Evolutionary conservation across 805 yeast genomes (phyloP).

Genomic region (Ogataea chonburiensis): DNA sequence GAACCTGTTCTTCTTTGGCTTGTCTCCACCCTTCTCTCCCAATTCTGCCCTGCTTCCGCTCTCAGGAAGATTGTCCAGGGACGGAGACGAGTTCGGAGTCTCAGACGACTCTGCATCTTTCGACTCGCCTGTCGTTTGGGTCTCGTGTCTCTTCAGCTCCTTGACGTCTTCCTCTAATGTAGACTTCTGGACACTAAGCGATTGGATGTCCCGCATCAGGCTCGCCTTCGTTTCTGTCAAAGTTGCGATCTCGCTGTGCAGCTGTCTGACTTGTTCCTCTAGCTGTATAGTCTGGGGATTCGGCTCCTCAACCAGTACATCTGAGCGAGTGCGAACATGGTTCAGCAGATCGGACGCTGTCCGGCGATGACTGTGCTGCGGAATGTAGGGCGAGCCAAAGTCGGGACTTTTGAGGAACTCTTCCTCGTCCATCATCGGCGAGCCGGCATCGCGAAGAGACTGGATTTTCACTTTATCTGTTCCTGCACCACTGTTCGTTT

Average conservation of each 20-base stretch:
- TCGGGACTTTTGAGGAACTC: conserved; percentile 7
- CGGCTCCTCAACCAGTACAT: conserved; percentile 39
- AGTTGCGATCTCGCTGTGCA: conserved; percentile 42
- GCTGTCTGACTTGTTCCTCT: conserved; percentile 40
- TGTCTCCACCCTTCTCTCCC: conserved; percentile 18
- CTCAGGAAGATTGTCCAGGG: conserved; percentile 9
- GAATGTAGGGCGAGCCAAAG: conserved; percentile 6
- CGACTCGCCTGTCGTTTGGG: conserved; percentile 11
- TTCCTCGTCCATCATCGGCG: conserved; percentile 17
- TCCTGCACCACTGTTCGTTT: conserved; percentile 18
- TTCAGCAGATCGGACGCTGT: conserved; percentile 41
- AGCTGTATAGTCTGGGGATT: conserved; percentile 29
- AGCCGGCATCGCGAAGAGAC: conserved; percentile 17
- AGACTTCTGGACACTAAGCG: conserved; percentile 46
- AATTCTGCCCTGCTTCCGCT: not conserved
- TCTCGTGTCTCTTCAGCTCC: conserved; percentile 13
- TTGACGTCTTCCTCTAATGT: conserved; percentile 46
- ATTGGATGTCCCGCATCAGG: conserved; percentile 50
- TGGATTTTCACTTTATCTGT: conserved; percentile 15
- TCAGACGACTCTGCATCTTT: conserved; percentile 13
- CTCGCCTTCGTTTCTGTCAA: conserved; percentile 41
- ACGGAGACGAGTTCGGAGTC: conserved; percentile 13
- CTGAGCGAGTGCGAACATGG: conserved; percentile 43
- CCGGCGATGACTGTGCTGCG: conserved; percentile 20
- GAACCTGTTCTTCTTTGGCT: conserved; percentile 27